phyloP scores from a whole-genome alignment of 495 filamentous ascomycete genomes.

The Aspergillus coremiiformis region DNA sequence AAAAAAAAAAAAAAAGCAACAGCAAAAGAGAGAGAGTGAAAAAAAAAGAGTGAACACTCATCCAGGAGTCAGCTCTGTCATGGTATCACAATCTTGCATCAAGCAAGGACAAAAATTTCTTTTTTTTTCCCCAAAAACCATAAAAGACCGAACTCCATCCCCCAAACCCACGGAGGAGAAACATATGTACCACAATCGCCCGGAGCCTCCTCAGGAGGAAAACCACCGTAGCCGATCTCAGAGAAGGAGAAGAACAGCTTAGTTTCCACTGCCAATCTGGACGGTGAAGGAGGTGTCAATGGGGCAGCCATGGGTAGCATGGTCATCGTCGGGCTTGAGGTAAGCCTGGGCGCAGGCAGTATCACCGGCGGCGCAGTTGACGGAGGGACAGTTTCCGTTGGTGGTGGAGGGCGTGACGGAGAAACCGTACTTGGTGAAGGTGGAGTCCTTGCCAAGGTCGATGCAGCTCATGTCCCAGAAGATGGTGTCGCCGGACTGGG shows the following conservation, averaged over 20 bases:
- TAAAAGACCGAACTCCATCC: neutral
- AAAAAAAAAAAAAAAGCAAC: neutral
- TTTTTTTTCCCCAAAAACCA: neutral
- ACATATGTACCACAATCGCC: neutral
- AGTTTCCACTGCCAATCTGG: constrained; percentile 28
- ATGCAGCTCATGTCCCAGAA: constrained; percentile 44
- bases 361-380: constrained; percentile 35
- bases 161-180: neutral
- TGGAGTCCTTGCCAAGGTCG: constrained; percentile 30
- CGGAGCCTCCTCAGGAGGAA: too few relatives aligned
- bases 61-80: constrained; percentile 1
- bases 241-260: constrained; percentile 9
- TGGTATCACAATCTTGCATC: neutral
- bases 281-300: constrained; percentile 32
- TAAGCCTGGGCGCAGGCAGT: constrained; percentile 34
- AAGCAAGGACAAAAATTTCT: neutral
- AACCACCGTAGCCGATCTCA: too few relatives aligned
- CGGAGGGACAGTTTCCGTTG: constrained; percentile 26
- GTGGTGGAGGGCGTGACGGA: constrained; percentile 26
- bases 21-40: constrained; percentile 4
- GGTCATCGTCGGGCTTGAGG: constrained; percentile 36
- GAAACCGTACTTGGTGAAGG: constrained; percentile 39
- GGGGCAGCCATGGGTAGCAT: constrained; percentile 41
- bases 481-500: constrained; percentile 28
- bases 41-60: neutral